A percentile compares a stretch with the other conserved stretches of the same genome.
Evolutionary conservation across 805 yeast genomes (phyloP).

Genomic region (Sugiyamaella qingdaonensis): DNA sequence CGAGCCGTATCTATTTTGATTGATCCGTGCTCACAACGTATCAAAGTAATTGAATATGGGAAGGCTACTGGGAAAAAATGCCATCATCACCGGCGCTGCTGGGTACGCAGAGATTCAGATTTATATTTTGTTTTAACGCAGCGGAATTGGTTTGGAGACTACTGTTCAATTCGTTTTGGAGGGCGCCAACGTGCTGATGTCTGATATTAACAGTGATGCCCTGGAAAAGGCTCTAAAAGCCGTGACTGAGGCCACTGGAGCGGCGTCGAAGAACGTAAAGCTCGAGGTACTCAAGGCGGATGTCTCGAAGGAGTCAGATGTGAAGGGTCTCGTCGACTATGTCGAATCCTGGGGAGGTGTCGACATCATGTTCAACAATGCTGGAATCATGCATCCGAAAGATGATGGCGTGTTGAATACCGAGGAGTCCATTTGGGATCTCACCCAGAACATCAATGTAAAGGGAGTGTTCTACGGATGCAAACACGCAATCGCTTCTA

Average conservation of each 20-base stretch:
- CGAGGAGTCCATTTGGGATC: constrained; percentile 34
- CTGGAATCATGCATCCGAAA: constrained; percentile 57
- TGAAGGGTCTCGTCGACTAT: constrained; percentile 39
- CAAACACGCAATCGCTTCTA: constrained; percentile 34
- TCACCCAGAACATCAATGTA: constrained; percentile 35
- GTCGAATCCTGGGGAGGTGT: constrained; percentile 72
- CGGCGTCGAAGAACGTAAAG: constrained; percentile 70
- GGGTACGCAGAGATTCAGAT: constrained; percentile 20
- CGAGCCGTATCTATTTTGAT: neutral
- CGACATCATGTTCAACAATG: constrained; percentile 81
- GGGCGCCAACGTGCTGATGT: constrained; percentile 86
- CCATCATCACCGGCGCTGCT: constrained; percentile 46
- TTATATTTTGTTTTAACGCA: neutral
- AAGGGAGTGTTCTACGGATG: constrained; percentile 37
- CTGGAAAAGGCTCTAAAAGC: constrained; percentile 57
- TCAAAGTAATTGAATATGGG: constrained; percentile 10
- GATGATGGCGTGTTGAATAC: constrained; percentile 34
- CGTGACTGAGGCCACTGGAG: constrained; percentile 68
- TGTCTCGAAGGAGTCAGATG: constrained; percentile 33
- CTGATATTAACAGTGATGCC: constrained; percentile 52
- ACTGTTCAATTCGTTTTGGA: constrained; percentile 76
- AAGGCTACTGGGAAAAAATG: constrained; percentile 40
- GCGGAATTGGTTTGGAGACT: constrained; percentile 37
- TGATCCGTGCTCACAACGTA: neutral
- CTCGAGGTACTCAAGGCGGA: constrained; percentile 37